Conservation (phyloP, 345 rosid genomes). For the Psidium friedrichsthalianum region DNA sequence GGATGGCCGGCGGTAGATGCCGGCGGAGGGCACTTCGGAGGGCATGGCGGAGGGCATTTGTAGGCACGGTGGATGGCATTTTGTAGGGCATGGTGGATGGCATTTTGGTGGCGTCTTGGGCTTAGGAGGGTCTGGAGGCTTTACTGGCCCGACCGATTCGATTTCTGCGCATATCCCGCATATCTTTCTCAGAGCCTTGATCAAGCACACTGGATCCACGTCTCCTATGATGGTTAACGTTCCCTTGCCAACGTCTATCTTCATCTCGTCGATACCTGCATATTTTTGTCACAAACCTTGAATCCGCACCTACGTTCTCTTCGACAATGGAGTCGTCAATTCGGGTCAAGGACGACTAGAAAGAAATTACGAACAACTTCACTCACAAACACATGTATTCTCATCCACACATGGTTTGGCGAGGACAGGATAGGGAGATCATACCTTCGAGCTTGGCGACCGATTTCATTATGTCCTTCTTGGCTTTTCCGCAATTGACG, state of each 20-base stretch:
- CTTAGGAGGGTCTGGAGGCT: not conserved
- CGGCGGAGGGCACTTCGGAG: not conserved
- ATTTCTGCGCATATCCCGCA: not conserved
- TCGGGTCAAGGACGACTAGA: not conserved
- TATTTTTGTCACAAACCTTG: not conserved
- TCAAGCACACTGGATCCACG: slow-evolving; percentile 1
- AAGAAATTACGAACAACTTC: not conserved
- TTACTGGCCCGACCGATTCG: not conserved
- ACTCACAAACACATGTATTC: not conserved
- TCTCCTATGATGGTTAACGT: not conserved
- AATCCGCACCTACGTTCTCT: not conserved
- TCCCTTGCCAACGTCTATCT: not conserved
- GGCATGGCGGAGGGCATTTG: no score
- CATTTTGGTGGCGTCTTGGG: no score
- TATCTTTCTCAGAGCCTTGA: not conserved
- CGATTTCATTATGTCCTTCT: not conserved
- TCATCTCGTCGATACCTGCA: not conserved
- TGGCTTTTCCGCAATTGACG: not conserved
- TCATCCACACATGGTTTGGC: not conserved
- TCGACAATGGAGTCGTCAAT: not conserved
- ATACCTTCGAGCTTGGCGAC: not conserved
- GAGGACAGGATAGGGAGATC: not conserved
- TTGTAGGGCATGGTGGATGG: no score
- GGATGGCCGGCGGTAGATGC: not conserved
- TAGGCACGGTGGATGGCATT: no score